Evolutionary conservation across 1,284 basidiomycete genomes (phyloP), one percentile per base, ranked within the genome.

Genomic region (Ustilago crameri): DNA sequence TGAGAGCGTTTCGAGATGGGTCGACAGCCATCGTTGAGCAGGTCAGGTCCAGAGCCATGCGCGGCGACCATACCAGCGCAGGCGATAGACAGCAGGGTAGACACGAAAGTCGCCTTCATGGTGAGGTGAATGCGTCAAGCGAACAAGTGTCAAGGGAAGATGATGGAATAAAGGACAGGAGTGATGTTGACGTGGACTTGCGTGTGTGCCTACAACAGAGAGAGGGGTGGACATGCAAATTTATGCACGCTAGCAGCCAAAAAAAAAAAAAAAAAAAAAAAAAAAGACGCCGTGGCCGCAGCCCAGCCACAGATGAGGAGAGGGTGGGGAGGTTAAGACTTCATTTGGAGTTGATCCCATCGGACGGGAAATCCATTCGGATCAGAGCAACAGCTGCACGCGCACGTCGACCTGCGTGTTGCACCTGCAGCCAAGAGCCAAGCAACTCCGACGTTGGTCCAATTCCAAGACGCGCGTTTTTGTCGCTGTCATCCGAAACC

Each of bases 1-100:
- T 43, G 18, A 15, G 55, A 50, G 45, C 72, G 56, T 50, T 69
- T 71, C 3, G 34, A 35, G n/a, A 73, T 51, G 15, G 74, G 71
- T 17, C 58, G 51, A 42, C 75, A 76, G 43, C 67, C 63, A 10
- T 65, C 24, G 56, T 65, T 46, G 46, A 74, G 63, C 35, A 71
- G 49, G 47, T 67, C 55, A n/a, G 35, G 35, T 9, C 20, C 18
- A 22, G 20, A 5, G 43, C 61, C 68, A 41, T 72, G 64, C 17
- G 68, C 62, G 14, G 48, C 40, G 14, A 51, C 62, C 18, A 70
- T 14, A 35, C 62, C 62, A 45, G 58, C 55, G 22, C 46, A 52
- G 53, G 53, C 64, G 45, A 73, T 37, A 15, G 60, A 51, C 4
- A 68, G 20, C 22, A 73, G 35, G 17, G 44, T 42, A 45, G 56